Conservation (phyloP, 1,284 basidiomycete genomes). For the Ceratobasidium sp. region DNA sequence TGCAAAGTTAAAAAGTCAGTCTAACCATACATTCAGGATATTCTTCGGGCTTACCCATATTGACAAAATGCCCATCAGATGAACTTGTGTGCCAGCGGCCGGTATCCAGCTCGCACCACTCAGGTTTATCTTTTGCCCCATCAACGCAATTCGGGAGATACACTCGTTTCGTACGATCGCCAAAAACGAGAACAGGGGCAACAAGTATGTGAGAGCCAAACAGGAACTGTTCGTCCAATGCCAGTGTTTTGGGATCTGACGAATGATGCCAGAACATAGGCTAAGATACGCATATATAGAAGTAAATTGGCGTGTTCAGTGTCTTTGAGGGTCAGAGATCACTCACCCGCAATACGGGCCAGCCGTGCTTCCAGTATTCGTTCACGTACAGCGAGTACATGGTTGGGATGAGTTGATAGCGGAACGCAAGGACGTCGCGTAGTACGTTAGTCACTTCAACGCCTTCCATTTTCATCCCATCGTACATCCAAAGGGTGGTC, state of each 20-base stretch:
- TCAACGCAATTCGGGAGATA: constrained; percentile 32
- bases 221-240: constrained; percentile 39
- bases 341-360: constrained; percentile 31
- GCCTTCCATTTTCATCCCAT: constrained; percentile 22
- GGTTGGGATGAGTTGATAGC: constrained; percentile 33
- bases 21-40: background rate
- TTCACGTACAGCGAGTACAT: constrained; percentile 40
- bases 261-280: constrained; percentile 40
- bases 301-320: background rate
- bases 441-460: constrained; percentile 23
- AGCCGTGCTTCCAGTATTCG: constrained; percentile 39
- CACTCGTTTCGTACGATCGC: constrained; percentile 33
- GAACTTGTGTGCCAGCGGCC: constrained; percentile 34
- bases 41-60: constrained; percentile 6
- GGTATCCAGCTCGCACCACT: constrained; percentile 40
- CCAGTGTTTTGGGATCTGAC: constrained; percentile 32
- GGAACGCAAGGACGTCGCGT: constrained; percentile 26
- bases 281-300: background rate
- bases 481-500: constrained; percentile 40
- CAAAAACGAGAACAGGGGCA: constrained; percentile 32
- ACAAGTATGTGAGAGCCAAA: constrained; percentile 38
- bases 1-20: background rate
- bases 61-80: constrained; percentile 18
- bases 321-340: background rate
- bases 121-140: constrained; percentile 26